Evolutionary conservation across 2,329 filamentous ascomycete genomes (phyloP), one percentile per base, ranked within the genome.

Genomic region (Penicillium sp.): DNA sequence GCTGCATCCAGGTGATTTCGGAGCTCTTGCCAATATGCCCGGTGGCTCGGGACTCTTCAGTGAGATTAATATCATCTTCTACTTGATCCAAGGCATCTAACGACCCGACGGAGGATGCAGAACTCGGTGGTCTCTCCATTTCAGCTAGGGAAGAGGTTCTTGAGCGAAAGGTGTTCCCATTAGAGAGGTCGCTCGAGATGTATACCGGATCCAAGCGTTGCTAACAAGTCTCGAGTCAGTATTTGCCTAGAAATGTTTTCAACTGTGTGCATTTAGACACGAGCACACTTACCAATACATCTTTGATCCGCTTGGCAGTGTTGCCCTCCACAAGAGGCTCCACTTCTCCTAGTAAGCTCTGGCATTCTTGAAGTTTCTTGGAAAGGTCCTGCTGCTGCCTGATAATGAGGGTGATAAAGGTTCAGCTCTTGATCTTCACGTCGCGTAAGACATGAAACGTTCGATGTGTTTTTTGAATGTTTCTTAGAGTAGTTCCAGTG

Each of bases 21-120:
- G 65, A 67, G 42, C 61, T 64, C 26, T 67, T 67, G 13, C 65
- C 65, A 28, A 67, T 51, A 30, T 54, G 56, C 1, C 65, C 65
- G 6, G 63, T 63, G 0, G 65, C 63, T 10, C 65, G 40, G 2
- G 63, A 58, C n/a, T 42, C n/a, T 10, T 61, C 42, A 2, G 56
- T 62, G 4, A 13, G 30, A 28, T 65, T 67, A 2, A 65, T 9
- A 30, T 67, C 65, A 8, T 65, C 45, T 6, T 60, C 56, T 5
- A 65, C 61, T 51, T 53, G 35, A 24, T 65, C 65, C 24, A 64
- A 17, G 10, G 38, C 63, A 5, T 55, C 56, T 10, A 67, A 17
- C 17, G 65, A 65, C 0, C 63, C 63, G 5, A 62, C 56, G 1
- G 62, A 61, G 7, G 62, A 65, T 33, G 45, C 12, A 12, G 58